phyloP scores from a whole-genome alignment of 1,284 basidiomycete species.

The Cryptococcus hybrid region DNA sequence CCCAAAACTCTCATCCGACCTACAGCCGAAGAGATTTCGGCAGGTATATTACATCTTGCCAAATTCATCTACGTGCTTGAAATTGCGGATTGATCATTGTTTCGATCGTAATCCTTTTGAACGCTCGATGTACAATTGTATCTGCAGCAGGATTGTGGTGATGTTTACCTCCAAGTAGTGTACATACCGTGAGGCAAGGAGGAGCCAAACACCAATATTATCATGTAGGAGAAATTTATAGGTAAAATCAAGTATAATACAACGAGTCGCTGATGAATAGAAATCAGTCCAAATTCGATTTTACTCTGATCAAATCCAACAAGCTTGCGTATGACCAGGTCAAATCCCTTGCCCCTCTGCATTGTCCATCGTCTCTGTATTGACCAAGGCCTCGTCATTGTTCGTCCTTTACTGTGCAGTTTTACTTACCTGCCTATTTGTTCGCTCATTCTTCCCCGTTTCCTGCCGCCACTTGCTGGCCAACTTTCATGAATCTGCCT shows the following conservation, averaged over 20 bases:
- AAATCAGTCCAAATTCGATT: conserved; percentile 1
- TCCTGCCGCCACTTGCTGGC: conserved; percentile 20
- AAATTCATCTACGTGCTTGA: conserved; percentile 58
- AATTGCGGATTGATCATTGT: too few species aligned
- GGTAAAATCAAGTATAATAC: too few species aligned
- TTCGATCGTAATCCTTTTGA: too few species aligned
- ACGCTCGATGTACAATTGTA: too few species aligned
- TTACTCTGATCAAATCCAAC: conserved; percentile 29
- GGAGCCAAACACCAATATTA: too few species aligned
- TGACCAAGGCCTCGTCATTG: too few species aligned
- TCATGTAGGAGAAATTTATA: too few species aligned
- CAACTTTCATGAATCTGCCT: conserved; percentile 42
- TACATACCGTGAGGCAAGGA: too few species aligned
- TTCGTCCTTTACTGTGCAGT: too few species aligned
- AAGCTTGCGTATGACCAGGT: conserved; percentile 51
- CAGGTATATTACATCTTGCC: conserved; percentile 65
- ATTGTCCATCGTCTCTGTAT: conserved; percentile 24
- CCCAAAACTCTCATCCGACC: conserved; percentile 71
- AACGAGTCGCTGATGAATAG: too few species aligned
- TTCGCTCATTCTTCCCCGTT: conserved; percentile 48
- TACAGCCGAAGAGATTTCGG: conserved; percentile 70
- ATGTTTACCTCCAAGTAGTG: too few species aligned
- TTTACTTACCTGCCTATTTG: conserved; percentile 46
- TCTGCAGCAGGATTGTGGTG: too few species aligned
- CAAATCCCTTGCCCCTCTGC: conserved; percentile 46